Evolutionary conservation across 306 rosid genomes (phyloP), one percentile per base, ranked within the genome.

Genomic region (Luffa acutangula): DNA sequence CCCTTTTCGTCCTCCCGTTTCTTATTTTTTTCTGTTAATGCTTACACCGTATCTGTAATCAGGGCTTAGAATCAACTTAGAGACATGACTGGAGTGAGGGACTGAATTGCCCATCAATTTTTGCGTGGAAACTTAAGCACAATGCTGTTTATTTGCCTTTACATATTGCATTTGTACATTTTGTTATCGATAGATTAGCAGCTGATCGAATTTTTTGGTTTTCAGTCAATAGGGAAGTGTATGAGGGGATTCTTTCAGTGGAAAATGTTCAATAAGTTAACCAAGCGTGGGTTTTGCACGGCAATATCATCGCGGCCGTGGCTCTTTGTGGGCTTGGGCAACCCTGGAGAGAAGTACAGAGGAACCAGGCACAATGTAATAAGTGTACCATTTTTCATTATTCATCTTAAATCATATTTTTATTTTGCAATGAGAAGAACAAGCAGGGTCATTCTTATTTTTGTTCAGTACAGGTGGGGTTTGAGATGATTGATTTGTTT

Each of bases 321-420:
- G 97, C 95, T 94, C 11, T 91, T 92, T 57, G 87, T 89, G 37
- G 98, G 93, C 41, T 81, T 94, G 85, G 95, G 97, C n/a, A 94
- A 94, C 77, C 98, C 98, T 4, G 93, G 97, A 1, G 92, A 86
- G 54, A 91, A 94, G 82, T 94, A 76, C 80, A 82, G 75, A 80
- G 97, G 95, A 88, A 92, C 98, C 36, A 85, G 97, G 43, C 98
- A 92, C 89, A 94, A 92, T 89, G 97, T 94, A 87, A 20, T 8
- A 8, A n/a, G 17, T 11, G 25, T 53, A 60, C 36, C 31, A 62
- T 48, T 39, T 46, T 54, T 64, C 62, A 2, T 14, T 5, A 45
- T 49, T 18, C 7, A 8, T n/a, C 41, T 58, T 70, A 5, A 37
- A 66, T 25, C 7, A 13, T 43, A 48, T 72, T 21, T 72, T 48